phyloP scores from a whole-genome alignment of 148 eudicot genomes.

The Vaccinium myrtillus region DNA sequence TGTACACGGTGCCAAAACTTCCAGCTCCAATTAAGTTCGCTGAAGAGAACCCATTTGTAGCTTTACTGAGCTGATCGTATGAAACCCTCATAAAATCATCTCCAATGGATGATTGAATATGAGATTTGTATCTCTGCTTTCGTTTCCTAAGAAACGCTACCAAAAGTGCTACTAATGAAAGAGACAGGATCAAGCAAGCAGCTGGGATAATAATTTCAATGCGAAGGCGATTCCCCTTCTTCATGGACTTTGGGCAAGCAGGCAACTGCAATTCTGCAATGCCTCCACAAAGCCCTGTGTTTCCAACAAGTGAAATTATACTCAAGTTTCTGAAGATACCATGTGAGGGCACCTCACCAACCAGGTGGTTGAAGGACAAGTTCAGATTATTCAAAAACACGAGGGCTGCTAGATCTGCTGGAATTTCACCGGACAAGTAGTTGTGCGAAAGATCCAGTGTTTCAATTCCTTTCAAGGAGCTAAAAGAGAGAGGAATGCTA shows the following conservation, averaged over 20 bases:
- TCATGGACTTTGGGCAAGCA: neutral
- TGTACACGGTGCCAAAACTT: neutral
- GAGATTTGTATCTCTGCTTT: neutral
- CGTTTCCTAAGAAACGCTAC: neutral
- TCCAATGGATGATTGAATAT: neutral
- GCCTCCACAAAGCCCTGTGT: slow-evolving; percentile 12
- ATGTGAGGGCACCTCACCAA: neutral
- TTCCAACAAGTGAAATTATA: neutral
- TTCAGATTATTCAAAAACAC: neutral
- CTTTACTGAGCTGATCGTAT: neutral
- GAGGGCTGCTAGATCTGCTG: neutral
- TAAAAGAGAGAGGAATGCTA: neutral
- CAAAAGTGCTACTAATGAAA: neutral
- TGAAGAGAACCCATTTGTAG: slow-evolving; percentile 6
- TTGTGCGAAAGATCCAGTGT: neutral
- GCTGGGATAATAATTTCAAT: neutral
- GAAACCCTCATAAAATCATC: neutral
- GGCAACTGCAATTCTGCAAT: neutral
- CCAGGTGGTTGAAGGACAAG: slow-evolving; percentile 3
- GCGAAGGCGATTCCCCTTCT: neutral
- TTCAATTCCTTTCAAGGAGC: neutral
- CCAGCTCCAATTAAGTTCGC: neutral
- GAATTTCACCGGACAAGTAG: slow-evolving; percentile 1
- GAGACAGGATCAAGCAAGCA: neutral
- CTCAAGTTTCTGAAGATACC: slow-evolving; percentile 9